Evolutionary conservation across 2,329 filamentous ascomycete genomes (phyloP).

Genomic region (Macrophomina phaseolina): DNA sequence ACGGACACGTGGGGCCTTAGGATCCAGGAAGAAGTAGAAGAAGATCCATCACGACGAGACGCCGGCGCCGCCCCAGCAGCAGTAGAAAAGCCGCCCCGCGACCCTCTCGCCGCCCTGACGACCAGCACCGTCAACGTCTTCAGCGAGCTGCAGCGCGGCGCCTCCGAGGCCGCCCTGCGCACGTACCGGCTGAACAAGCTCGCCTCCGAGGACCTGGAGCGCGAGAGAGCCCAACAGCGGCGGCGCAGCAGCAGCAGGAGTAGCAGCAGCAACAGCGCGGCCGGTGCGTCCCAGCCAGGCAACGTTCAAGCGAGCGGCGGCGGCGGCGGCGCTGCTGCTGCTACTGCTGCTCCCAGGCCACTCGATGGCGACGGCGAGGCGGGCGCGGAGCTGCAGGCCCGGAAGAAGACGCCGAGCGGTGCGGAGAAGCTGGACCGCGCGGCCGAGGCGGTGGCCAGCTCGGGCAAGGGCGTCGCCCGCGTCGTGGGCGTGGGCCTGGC

Average conservation of each 20-base stretch:
- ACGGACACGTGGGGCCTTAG: too few relatives aligned
- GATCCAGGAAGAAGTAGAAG: too few relatives aligned
- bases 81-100: not conserved
- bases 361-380: not conserved
- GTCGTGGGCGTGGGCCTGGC: slow-evolving; percentile 76
- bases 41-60: not conserved
- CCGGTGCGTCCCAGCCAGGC: too few relatives aligned
- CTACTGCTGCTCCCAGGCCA: not conserved
- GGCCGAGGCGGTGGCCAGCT: slow-evolving; percentile 40
- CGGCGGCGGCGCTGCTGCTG: not conserved
- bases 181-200: not conserved
- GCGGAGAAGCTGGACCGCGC: not conserved
- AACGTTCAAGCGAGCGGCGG: too few relatives aligned
- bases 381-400: not conserved
- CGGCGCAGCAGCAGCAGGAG: too few relatives aligned
- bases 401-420: not conserved
- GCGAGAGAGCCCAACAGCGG: not conserved
- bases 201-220: not conserved
- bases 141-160: not conserved
- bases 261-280: too few relatives aligned
- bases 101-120: not conserved
- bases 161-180: not conserved
- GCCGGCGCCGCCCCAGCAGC: not conserved
- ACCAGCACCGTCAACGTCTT: not conserved
- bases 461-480: slow-evolving; percentile 70